Percentiles rank a stretch among this genome's conserved stretches.
These are phyloP conservation scores for Henckelia pumila DNA, from an alignment of 257 asterid species.

Conservation along the genomic window DNA sequence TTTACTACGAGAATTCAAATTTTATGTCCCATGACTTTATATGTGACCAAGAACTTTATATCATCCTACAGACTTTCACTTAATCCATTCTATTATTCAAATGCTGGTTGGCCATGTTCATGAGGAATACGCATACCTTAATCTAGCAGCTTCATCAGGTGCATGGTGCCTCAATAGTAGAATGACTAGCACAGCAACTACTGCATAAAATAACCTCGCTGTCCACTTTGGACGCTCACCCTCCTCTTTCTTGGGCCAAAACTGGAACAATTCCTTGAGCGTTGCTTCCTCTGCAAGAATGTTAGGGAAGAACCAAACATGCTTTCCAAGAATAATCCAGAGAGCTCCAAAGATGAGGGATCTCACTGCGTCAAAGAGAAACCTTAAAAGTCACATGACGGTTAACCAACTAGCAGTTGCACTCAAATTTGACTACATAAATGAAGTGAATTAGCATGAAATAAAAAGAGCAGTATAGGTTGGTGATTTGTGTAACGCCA, in stretches of 20 bases:
- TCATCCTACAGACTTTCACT: neutral
- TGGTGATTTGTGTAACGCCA: neutral
- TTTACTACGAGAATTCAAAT: neutral
- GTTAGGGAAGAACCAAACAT: slow-evolving; percentile 97
- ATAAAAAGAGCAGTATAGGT: neutral
- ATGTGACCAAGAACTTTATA: neutral
- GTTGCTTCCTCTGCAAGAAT: slow-evolving; percentile 99
- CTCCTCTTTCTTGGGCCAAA: slow-evolving; percentile 97
- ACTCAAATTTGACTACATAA: slow-evolving; percentile 8
- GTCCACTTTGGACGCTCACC: slow-evolving; percentile 93
- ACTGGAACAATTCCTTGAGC: slow-evolving; percentile 89
- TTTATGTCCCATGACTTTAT: neutral
- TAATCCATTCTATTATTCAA: neutral
- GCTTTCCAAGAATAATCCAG: slow-evolving; percentile 81
- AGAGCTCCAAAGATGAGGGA: slow-evolving; percentile 73
- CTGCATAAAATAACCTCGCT: slow-evolving; percentile 77
- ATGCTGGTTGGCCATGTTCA: neutral
- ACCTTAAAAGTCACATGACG: slow-evolving; percentile 17
- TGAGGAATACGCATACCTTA: slow-evolving; percentile 55
- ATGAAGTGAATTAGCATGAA: neutral
- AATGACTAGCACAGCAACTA: slow-evolving; percentile 60
- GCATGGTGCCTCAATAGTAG: slow-evolving; percentile 93
- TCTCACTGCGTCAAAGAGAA: slow-evolving; percentile 59
- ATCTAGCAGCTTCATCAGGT: slow-evolving; percentile 99
- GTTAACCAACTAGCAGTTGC: slow-evolving; percentile 4